Evolutionary conservation across 2,329 filamentous ascomycete genomes (phyloP), one percentile per base, ranked within the genome.

Genomic region (Eurotiales sp.): DNA sequence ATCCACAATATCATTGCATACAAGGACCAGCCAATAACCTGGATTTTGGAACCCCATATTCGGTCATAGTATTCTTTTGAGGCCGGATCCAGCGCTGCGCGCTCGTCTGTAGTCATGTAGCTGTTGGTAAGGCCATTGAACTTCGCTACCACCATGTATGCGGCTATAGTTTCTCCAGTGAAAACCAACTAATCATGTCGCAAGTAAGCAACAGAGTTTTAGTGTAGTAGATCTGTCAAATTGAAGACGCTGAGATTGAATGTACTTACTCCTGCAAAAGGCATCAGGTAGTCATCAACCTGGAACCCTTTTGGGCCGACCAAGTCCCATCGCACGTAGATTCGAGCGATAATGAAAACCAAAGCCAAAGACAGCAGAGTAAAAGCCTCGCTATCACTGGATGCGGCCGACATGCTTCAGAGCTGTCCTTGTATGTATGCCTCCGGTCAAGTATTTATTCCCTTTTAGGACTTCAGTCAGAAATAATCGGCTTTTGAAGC

Each of bases 241-340:
- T 12, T 45, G 3, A 19, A 32, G 11, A 37, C 27, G n/a, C 22
- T 22, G 44, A 22, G n/a, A 8, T 40, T 37, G 45, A 19, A 22
- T 4, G 7, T 3, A 56, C 74, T 56, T 61, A 81, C 76, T 45
- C 72, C 70, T 3, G 74, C 78, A 8, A 78, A n/a, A 36, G 75
- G 64, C 62, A 81, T 79, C 21, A 83, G 58, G 55, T 78, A 82
- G 52, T 84, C 81, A 59, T 83, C 81, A 1, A 72, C 68, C 56
- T 72, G 69, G 43, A 83, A 72, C 8, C 70, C 67, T 42, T 62
- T 61, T 46, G 74, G 64, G 19, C 80, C 79, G 2, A 75, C 72
- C 7, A 56, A 40, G 22, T 49, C 68, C 53, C 76, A 64, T 12
- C 80, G 72, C 14, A 76, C 70, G 53, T 73, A 77, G 1, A 73